Percentiles rank a stretch among this genome's conserved stretches.
These are phyloP conservation scores for Urochloa ruziziensis DNA, from an alignment of 176 grass and related monocot genomes.

Conservation along the genomic window DNA sequence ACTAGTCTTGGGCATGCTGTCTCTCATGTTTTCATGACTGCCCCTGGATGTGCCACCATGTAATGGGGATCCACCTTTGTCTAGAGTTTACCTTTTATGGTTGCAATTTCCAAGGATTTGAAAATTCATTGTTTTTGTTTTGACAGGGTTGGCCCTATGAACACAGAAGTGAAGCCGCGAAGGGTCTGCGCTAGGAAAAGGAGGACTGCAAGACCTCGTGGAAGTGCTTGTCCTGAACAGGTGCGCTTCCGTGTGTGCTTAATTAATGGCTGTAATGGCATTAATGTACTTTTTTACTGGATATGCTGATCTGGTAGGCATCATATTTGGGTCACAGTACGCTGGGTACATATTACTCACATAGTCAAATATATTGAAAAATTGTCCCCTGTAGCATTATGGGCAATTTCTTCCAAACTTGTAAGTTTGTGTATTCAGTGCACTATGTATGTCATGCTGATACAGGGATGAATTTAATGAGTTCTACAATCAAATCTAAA, in stretches of 20 bases:
- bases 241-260: constrained; percentile 13
- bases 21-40: constrained; percentile 64
- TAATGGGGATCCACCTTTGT: constrained; percentile 16
- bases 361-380: background rate
- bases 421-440: background rate
- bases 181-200: constrained; percentile 28
- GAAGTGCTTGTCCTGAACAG: constrained; percentile 67
- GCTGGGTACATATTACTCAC: background rate
- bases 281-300: background rate
- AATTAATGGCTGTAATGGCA: background rate
- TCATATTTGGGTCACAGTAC: background rate
- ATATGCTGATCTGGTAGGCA: background rate
- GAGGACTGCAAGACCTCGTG: constrained; percentile 40
- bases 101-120: background rate
- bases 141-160: constrained; percentile 72
- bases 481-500: background rate
- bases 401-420: background rate
- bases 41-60: constrained; percentile 75
- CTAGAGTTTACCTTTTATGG: background rate
- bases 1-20: constrained; percentile 32
- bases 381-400: background rate
- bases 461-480: background rate
- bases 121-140: background rate
- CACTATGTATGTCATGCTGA: background rate
- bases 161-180: constrained; percentile 56